These are phyloP conservation scores for Ogataea paraovalis DNA, from an alignment of 805 yeast genomes.

Conservation along the genomic window DNA sequence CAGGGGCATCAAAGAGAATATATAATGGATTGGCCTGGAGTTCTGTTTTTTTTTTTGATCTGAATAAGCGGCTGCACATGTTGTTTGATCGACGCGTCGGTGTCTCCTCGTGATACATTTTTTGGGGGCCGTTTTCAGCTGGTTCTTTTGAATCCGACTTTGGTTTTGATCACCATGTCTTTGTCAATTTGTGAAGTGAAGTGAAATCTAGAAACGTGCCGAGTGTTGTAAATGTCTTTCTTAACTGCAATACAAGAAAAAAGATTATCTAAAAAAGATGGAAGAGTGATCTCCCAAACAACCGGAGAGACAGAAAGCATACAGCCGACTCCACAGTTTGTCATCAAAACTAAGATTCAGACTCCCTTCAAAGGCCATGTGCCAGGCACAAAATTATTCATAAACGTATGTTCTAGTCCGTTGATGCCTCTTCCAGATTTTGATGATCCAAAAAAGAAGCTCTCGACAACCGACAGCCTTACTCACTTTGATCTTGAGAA, in stretches of 20 bases:
- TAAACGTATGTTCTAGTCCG: conserved; percentile 68
- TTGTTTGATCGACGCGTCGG: too few species aligned
- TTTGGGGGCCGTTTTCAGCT: too few species aligned
- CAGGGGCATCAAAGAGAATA: too few species aligned
- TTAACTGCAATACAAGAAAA: conserved; percentile 13
- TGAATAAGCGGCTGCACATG: too few species aligned
- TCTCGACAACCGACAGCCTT: conserved; percentile 4
- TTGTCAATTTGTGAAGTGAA: too few species aligned
- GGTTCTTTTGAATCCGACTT: too few species aligned
- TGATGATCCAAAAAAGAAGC: neutral
- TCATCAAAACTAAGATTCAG: conserved; percentile 57
- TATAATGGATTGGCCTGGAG: too few species aligned
- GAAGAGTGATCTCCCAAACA: neutral
- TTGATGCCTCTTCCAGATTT: conserved; percentile 58
- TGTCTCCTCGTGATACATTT: too few species aligned
- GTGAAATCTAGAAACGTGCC: too few species aligned
- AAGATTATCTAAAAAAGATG: neutral
- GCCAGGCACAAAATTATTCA: conserved; percentile 60
- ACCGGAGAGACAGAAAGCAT: conserved; percentile 7
- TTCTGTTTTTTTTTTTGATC: too few species aligned
- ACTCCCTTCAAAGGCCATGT: conserved; percentile 27
- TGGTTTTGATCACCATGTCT: too few species aligned
- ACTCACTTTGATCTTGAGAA: neutral
- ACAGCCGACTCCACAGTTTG: conserved; percentile 67
- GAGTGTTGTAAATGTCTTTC: conserved; percentile 11